Percentiles rank a stretch among this genome's conserved stretches.
These are phyloP conservation scores for Russula brevipes DNA, from an alignment of 768 basidiomycete genomes.

Conservation along the genomic window DNA sequence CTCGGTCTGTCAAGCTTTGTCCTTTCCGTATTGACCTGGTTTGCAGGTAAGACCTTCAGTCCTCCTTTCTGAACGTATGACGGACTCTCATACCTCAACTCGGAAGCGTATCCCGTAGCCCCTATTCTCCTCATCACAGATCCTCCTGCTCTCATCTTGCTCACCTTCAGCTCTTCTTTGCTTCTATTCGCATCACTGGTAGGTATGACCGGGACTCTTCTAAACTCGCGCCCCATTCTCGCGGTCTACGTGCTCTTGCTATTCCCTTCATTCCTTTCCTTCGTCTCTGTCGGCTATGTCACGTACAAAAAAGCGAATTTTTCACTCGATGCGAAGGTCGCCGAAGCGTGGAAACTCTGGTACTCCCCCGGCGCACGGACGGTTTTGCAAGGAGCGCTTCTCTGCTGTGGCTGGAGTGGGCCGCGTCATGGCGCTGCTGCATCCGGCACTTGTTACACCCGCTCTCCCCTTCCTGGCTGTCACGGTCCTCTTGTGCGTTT, in stretches of 20 bases:
- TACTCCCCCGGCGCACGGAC: slow-evolving; percentile 51
- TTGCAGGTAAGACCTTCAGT: slow-evolving; percentile 39
- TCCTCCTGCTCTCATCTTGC: slow-evolving; percentile 47
- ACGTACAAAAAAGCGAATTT: slow-evolving; percentile 56
- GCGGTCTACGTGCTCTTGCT: slow-evolving; percentile 63
- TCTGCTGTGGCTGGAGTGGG: slow-evolving; percentile 64
- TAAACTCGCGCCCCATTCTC: slow-evolving; percentile 64
- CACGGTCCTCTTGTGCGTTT: slow-evolving; percentile 53
- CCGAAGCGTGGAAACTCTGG: slow-evolving; percentile 61
- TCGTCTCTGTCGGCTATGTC: slow-evolving; percentile 60
- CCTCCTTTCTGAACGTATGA: background rate
- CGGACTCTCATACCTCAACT: background rate
- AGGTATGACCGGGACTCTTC: slow-evolving; percentile 54
- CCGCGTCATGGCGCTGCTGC: slow-evolving; percentile 55
- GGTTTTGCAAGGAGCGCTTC: slow-evolving; percentile 54
- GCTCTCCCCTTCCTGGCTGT: slow-evolving; percentile 62
- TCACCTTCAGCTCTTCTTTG: slow-evolving; percentile 54
- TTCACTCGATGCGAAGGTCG: slow-evolving; percentile 60
- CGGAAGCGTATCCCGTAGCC: slow-evolving; percentile 53
- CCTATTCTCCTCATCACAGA: slow-evolving; percentile 60
- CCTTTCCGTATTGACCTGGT: slow-evolving; percentile 55
- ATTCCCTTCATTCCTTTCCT: slow-evolving; percentile 54
- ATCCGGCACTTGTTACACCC: slow-evolving; percentile 55
- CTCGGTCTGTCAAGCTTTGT: slow-evolving; percentile 50
- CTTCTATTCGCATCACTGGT: slow-evolving; percentile 54